These are phyloP conservation scores for Clarkia xantiana DNA, from an alignment of 345 rosid species.

Conservation along the genomic window DNA sequence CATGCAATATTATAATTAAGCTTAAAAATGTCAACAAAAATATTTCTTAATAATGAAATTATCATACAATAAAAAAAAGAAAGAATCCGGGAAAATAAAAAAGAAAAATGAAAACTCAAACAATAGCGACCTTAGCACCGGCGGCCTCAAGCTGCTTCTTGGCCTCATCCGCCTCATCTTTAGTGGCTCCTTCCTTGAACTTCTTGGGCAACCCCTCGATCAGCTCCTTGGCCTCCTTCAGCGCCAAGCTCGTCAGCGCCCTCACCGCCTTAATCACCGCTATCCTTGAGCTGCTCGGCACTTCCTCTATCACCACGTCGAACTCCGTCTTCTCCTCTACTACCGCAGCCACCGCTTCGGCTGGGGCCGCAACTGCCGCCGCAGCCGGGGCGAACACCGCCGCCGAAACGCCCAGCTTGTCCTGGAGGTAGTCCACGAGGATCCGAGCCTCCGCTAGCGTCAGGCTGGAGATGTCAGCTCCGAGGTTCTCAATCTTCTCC, in stretches of 20 bases:
- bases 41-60: no score
- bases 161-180: conserved; percentile 82
- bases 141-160: conserved; percentile 83
- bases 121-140: conserved; percentile 59
- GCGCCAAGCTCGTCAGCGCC: conserved; percentile 57
- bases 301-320: conserved; percentile 67
- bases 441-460: conserved; percentile 67
- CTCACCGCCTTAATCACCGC: conserved; percentile 74
- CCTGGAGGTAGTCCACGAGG: conserved; percentile 73
- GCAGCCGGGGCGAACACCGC: conserved; percentile 56
- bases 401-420: conserved; percentile 71
- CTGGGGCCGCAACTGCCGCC: conserved; percentile 25
- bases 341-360: conserved; percentile 18
- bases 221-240: conserved; percentile 83
- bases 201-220: conserved; percentile 85
- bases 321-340: conserved; percentile 73
- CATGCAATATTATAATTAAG: no score
- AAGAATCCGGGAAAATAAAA: no score
- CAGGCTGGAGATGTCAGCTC: conserved; percentile 41
- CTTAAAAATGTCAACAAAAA: no score
- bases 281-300: conserved; percentile 57
- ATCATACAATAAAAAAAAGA: no score
- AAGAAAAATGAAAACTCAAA: no score
- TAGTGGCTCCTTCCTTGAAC: conserved; percentile 55
- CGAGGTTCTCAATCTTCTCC: conserved; percentile 59